These are phyloP conservation scores for Penstemon eatonii DNA, from an alignment of 257 asterid species.

Conservation along the genomic window DNA sequence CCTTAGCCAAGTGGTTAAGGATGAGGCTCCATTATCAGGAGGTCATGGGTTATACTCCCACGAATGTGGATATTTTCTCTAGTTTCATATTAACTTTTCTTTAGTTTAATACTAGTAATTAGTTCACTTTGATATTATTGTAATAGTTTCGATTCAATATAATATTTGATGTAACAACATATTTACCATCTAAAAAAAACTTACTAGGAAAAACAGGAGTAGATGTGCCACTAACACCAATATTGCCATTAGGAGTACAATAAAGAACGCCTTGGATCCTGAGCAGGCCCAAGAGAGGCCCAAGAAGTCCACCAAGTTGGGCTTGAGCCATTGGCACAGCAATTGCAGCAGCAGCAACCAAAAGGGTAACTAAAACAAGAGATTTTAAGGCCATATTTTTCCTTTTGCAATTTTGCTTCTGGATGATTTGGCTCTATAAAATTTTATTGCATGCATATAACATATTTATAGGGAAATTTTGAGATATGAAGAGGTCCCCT, in stretches of 20 bases:
- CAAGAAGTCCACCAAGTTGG: slow-evolving; percentile 33
- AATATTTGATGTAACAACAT: too few species aligned
- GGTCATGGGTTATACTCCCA: too few species aligned
- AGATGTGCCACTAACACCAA: slow-evolving; percentile 44
- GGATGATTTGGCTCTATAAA: not conserved
- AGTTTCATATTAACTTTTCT: too few species aligned
- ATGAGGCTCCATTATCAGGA: too few species aligned
- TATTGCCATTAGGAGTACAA: slow-evolving; percentile 46
- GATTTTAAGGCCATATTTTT: slow-evolving; percentile 37
- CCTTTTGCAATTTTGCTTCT: not conserved
- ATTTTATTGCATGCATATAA: not conserved
- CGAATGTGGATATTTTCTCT: too few species aligned
- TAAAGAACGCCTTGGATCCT: slow-evolving; percentile 39
- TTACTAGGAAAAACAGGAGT: slow-evolving; percentile 53
- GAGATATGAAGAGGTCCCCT: not conserved
- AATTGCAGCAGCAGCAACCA: slow-evolving; percentile 26
- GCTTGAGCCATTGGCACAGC: slow-evolving; percentile 38
- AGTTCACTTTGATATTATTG: too few species aligned
- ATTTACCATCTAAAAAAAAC: slow-evolving; percentile 1
- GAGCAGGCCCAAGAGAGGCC: slow-evolving; percentile 28
- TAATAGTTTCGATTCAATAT: too few species aligned
- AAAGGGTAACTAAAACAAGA: slow-evolving; percentile 26
- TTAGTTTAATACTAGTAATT: too few species aligned
- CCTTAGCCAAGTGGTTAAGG: too few species aligned
- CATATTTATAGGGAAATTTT: not conserved